Percentiles rank a stretch among this genome's conserved stretches.
Evolutionary conservation across 805 yeast genomes (phyloP).

Genomic region (Ogataea salicorniae): DNA sequence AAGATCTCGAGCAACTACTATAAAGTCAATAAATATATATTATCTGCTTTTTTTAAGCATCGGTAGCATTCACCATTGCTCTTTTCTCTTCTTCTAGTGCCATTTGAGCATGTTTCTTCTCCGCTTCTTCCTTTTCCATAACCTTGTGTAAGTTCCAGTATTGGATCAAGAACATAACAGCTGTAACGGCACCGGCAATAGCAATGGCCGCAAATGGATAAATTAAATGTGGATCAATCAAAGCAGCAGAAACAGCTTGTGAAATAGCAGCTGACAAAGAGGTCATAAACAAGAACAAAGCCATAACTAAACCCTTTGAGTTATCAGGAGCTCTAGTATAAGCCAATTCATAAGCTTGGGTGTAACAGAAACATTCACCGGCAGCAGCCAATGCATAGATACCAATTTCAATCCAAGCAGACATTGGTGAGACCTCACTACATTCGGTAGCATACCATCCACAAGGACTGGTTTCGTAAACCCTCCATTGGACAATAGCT

Average conservation of each 20-base stretch:
- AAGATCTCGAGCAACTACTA: too few relatives aligned
- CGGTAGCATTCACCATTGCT: neutral
- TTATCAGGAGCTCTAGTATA: conserved; percentile 49
- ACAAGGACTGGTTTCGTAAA: conserved; percentile 48
- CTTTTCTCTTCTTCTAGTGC: neutral
- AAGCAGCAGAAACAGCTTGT: conserved; percentile 36
- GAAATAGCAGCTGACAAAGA: conserved; percentile 46
- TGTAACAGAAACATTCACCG: conserved; percentile 48
- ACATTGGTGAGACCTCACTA: conserved; percentile 27
- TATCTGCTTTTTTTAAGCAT: neutral
- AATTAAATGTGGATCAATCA: conserved; percentile 37
- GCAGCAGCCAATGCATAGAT: conserved; percentile 39
- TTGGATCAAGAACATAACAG: conserved; percentile 22
- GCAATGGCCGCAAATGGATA: conserved; percentile 40
- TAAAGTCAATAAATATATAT: too few relatives aligned
- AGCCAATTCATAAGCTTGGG: conserved; percentile 48
- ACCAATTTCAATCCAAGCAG: conserved; percentile 29
- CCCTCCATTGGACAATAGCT: conserved; percentile 44
- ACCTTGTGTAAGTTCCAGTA: conserved; percentile 30
- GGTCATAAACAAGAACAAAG: conserved; percentile 34
- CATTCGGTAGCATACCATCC: conserved; percentile 41
- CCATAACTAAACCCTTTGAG: conserved; percentile 49
- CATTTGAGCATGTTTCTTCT: conserved; percentile 12
- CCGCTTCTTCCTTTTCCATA: conserved; percentile 21
- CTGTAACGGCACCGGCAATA: conserved; percentile 33